These are phyloP conservation scores for Entomortierella lignicola DNA, from an alignment of 192 early-diverging fungal species.

Conservation along the genomic window DNA sequence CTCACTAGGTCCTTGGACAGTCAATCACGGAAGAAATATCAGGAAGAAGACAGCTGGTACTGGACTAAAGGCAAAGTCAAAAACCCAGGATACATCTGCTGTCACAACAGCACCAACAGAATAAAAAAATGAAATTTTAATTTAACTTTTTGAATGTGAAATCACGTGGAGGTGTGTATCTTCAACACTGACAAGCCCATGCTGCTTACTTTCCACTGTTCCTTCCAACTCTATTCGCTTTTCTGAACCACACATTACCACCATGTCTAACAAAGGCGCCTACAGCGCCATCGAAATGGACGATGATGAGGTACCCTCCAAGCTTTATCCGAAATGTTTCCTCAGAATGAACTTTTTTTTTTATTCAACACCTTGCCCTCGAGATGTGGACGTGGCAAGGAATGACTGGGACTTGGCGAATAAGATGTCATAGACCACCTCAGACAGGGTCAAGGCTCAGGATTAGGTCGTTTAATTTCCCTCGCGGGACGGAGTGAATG, in stretches of 20 bases:
- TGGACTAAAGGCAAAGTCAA: slow-evolving; percentile 15
- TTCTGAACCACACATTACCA: not conserved
- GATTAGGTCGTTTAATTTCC: not conserved
- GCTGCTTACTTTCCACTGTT: not conserved
- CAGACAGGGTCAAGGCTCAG: no score
- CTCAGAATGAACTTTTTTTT: not conserved
- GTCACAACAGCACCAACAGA: not conserved
- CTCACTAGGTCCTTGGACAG: slow-evolving; percentile 92
- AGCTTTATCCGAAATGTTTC: not conserved
- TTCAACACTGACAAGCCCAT: not conserved
- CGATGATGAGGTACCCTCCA: slow-evolving; percentile 38
- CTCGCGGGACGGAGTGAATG: not conserved
- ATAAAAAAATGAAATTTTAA: not conserved
- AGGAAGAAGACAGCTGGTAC: slow-evolving; percentile 24
- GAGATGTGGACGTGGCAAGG: not conserved
- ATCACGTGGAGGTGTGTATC: not conserved
- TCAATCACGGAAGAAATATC: slow-evolving; percentile 79
- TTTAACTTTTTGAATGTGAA: not conserved
- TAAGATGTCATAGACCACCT: not conserved
- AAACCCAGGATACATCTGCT: not conserved
- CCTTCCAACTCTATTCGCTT: not conserved
- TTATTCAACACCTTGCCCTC: not conserved
- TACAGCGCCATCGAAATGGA: slow-evolving; percentile 52
- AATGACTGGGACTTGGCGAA: not conserved
- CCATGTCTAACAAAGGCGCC: slow-evolving; percentile 45